A percentile compares a stretch with the other conserved stretches of the same genome.
Conservation (phyloP, 2,329 filamentous ascomycete species). For the Curvularia lunata region DNA sequence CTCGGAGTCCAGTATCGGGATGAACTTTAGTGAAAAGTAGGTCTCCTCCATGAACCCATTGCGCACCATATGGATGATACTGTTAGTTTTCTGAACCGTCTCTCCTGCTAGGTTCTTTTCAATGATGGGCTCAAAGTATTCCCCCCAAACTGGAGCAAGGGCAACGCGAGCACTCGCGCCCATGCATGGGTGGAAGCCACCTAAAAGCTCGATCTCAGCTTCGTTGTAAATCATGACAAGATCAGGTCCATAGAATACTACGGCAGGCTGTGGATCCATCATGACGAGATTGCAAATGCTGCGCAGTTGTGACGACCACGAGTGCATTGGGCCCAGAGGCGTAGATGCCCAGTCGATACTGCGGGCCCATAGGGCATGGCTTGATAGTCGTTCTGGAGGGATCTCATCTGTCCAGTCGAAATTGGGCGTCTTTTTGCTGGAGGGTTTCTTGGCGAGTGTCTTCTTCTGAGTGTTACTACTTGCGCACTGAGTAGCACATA, state of each 20-base stretch:
- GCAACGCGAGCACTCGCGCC: slow-evolving; percentile 66
- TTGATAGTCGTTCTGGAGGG: slow-evolving; percentile 18
- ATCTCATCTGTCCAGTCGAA: slow-evolving; percentile 27
- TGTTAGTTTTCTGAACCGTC: slow-evolving; percentile 61
- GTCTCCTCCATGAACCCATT: slow-evolving; percentile 75
- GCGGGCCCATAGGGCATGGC: slow-evolving; percentile 47
- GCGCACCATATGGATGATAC: slow-evolving; percentile 72
- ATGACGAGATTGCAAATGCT: slow-evolving; percentile 80
- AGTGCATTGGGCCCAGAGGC: slow-evolving; percentile 72
- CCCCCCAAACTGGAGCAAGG: slow-evolving; percentile 69
- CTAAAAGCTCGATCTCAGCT: slow-evolving; percentile 41
- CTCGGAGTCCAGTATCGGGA: slow-evolving; percentile 73
- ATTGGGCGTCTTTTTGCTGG: slow-evolving; percentile 11
- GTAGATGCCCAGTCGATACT: slow-evolving; percentile 75
- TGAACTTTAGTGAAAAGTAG: slow-evolving; percentile 79
- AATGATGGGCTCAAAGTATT: slow-evolving; percentile 34
- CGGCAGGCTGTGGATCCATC: slow-evolving; percentile 60
- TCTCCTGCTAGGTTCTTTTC: slow-evolving; percentile 30
- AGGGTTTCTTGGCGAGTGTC: slow-evolving; percentile 4
- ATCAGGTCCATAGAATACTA: slow-evolving; percentile 61
- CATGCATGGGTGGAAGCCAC: slow-evolving; percentile 60
- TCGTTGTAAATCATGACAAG: slow-evolving; percentile 51
- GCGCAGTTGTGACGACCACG: slow-evolving; percentile 72
- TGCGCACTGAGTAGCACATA: neutral
- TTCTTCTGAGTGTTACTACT: neutral